phyloP scores from a whole-genome alignment of 1,139 yeast species.

The Eremothecium gossypii region DNA sequence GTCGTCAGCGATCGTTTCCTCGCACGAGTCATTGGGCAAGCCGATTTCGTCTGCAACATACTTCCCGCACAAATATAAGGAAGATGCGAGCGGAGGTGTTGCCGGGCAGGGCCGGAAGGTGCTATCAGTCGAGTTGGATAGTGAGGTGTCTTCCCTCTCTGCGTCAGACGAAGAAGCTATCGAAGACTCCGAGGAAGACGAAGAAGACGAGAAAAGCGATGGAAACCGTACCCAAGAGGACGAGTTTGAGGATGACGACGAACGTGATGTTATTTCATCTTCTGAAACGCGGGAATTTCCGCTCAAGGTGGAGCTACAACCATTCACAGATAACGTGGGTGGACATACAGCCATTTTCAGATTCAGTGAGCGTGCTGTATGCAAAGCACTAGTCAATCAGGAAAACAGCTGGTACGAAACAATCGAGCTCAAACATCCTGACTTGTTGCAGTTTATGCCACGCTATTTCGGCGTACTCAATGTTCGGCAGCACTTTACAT shows the following conservation, averaged over 20 bases:
- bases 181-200: conserved; percentile 5
- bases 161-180: background rate
- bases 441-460: conserved; percentile 78
- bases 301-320: conserved; percentile 74
- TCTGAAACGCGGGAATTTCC: conserved; percentile 39
- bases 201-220: conserved; percentile 16
- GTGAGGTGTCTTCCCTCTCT: background rate
- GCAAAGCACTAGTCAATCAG: conserved; percentile 82
- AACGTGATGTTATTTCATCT: conserved; percentile 13
- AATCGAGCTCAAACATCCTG: conserved; percentile 68
- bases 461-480: conserved; percentile 87
- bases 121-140: background rate
- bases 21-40: conserved; percentile 28
- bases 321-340: conserved; percentile 88
- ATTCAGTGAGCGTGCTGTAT: conserved; percentile 87
- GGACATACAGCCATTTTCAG: conserved; percentile 97
- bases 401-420: conserved; percentile 90
- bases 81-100: conserved; percentile 4
- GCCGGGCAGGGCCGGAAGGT: background rate
- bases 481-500: conserved; percentile 52
- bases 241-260: conserved; percentile 15
- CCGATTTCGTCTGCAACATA: conserved; percentile 62
- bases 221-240: conserved; percentile 15
- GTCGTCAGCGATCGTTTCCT: background rate
- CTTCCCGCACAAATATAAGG: conserved; percentile 45